A percentile compares a stretch with the other conserved stretches of the same genome.
phyloP scores from a whole-genome alignment of 2,329 filamentous ascomycete species.

The Pseudopyricularia cyperi region DNA sequence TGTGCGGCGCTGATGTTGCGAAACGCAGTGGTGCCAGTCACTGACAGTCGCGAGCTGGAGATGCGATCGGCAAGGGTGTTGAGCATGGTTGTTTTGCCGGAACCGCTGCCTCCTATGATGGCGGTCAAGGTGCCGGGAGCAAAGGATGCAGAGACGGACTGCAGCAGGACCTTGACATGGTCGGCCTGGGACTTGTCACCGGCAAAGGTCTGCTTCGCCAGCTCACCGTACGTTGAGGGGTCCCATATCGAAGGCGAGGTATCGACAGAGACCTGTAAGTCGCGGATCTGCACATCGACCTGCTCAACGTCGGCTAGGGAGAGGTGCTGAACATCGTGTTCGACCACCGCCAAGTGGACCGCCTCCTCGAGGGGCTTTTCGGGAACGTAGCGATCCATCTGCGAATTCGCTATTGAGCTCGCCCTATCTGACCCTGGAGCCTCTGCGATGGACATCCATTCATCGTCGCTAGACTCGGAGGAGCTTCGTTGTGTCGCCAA shows the following conservation, averaged over 20 bases:
- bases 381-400: conserved; percentile 10
- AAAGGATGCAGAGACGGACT: conserved; percentile 51
- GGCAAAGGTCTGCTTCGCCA: conserved; percentile 20
- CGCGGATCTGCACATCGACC: conserved; percentile 38
- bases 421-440: conserved; percentile 10
- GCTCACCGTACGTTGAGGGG: conserved; percentile 29
- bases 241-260: conserved; percentile 41
- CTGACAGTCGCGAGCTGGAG: conserved; percentile 40
- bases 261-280: conserved; percentile 43
- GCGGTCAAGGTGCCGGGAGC: conserved; percentile 56
- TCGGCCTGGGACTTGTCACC: conserved; percentile 12
- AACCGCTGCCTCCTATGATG: conserved; percentile 71
- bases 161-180: conserved; percentile 41
- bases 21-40: conserved; percentile 32
- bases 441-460: neutral
- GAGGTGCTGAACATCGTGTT: conserved; percentile 20
- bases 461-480: neutral
- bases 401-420: conserved; percentile 18
- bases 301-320: conserved; percentile 40
- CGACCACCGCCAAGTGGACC: neutral
- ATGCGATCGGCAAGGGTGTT: conserved; percentile 55
- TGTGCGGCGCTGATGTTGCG: conserved; percentile 30
- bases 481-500: neutral
- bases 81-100: conserved; percentile 74
- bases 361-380: conserved; percentile 1